These are phyloP conservation scores for Karstenula rhodostoma DNA, from an alignment of 2,329 filamentous ascomycete genomes.

Conservation along the genomic window DNA sequence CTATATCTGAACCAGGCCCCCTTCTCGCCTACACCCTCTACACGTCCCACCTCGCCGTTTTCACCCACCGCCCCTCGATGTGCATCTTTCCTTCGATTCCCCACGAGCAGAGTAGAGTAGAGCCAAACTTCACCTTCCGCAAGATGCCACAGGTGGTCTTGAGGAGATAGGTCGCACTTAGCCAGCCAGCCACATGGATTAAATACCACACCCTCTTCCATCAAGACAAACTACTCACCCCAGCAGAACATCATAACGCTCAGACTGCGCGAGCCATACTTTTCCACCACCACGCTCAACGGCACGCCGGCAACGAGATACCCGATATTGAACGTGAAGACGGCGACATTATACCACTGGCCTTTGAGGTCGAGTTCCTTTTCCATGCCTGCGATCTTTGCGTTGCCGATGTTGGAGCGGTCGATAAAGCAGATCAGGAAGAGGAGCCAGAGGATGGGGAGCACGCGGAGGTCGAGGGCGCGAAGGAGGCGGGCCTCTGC, in stretches of 20 bases:
- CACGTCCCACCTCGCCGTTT: no score
- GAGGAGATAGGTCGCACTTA: no score
- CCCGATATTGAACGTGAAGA: conserved; percentile 50
- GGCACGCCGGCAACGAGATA: conserved; percentile 48
- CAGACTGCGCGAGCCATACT: conserved; percentile 42
- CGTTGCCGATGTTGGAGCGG: conserved; percentile 41
- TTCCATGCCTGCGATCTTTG: conserved; percentile 48
- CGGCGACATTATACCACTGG: conserved; percentile 48
- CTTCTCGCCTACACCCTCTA: no score
- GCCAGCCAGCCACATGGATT: no score
- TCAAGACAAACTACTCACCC: no score
- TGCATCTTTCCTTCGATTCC: no score
- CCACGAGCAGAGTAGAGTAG: no score
- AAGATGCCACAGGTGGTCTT: no score
- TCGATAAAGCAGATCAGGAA: conserved; percentile 47
- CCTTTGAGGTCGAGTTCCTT: conserved; percentile 45
- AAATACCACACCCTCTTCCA: no score
- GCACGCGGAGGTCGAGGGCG: conserved; percentile 40
- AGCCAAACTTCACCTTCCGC: no score
- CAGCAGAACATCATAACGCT: conserved; percentile 46
- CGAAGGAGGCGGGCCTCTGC: conserved; percentile 37
- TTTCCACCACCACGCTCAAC: conserved; percentile 45
- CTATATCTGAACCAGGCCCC: background rate
- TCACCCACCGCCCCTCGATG: no score
- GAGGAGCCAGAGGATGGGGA: conserved; percentile 44